These are phyloP conservation scores for Suillus subaureus DNA, from an alignment of 768 basidiomycete genomes.

Conservation along the genomic window DNA sequence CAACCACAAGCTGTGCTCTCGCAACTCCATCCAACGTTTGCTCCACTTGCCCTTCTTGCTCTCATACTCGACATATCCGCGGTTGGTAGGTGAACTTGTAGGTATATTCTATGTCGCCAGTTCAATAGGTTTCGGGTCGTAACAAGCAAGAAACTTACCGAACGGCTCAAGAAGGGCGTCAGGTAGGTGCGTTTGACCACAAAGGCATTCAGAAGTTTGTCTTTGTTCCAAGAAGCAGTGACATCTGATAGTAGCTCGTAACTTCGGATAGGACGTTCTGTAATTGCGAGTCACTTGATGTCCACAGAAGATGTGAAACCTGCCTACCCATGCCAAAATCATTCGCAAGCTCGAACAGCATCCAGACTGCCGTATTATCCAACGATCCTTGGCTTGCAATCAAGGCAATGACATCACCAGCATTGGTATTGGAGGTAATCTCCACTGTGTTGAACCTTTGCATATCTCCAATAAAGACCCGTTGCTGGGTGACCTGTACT, in stretches of 20 bases:
- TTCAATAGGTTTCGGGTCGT: conserved; percentile 38
- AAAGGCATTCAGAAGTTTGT: conserved; percentile 78
- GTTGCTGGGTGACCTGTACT: conserved; percentile 54
- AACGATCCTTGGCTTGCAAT: conserved; percentile 70
- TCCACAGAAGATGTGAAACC: conserved; percentile 5
- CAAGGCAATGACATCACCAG: conserved; percentile 69
- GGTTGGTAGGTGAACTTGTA: conserved; percentile 41
- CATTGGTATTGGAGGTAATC: conserved; percentile 64
- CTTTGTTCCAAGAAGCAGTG: conserved; percentile 85
- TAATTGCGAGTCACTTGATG: conserved; percentile 15
- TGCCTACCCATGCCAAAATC: conserved; percentile 89
- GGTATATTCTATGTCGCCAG: conserved; percentile 56
- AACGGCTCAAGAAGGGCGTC: conserved; percentile 57
- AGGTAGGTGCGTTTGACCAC: conserved; percentile 76
- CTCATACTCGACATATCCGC: conserved; percentile 86
- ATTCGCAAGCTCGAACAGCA: conserved; percentile 87
- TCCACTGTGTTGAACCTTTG: conserved; percentile 78
- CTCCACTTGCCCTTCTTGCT: conserved; percentile 93
- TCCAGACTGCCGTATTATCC: conserved; percentile 73
- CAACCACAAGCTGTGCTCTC: conserved; percentile 84
- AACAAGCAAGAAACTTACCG: conserved; percentile 44
- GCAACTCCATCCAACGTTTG: conserved; percentile 86
- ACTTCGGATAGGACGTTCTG: conserved; percentile 88
- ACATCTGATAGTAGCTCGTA: conserved; percentile 85
- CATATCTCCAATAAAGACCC: conserved; percentile 77